Conservation (phyloP, 2,329 filamentous ascomycete genomes). For the Epichloe elymi region DNA sequence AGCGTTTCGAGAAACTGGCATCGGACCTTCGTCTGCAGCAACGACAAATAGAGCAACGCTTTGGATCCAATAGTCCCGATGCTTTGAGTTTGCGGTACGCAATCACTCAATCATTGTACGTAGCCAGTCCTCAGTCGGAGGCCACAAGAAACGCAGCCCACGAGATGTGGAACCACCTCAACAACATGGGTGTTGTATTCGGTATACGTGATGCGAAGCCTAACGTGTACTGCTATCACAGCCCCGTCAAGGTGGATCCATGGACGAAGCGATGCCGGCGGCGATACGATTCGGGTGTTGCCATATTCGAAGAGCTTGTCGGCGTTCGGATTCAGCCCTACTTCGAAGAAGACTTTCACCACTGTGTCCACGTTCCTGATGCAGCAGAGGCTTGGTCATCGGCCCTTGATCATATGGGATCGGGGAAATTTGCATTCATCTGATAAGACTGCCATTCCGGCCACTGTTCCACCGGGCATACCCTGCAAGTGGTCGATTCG, state of each 20-base stretch:
- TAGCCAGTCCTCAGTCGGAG: conserved; percentile 20
- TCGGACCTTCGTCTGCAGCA: conserved; percentile 23
- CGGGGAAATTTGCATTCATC: conserved; percentile 20
- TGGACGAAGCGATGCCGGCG: conserved; percentile 30
- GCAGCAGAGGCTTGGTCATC: conserved; percentile 24
- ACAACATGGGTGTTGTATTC: conserved; percentile 22
- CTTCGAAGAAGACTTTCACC: conserved; percentile 32
- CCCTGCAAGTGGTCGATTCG: background rate
- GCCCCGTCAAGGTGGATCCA: conserved; percentile 29
- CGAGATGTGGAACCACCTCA: conserved; percentile 25
- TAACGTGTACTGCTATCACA: conserved; percentile 30
- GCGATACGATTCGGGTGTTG: conserved; percentile 24
- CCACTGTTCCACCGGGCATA: background rate
- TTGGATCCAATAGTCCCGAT: conserved; percentile 21
- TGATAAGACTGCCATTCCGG: conserved; percentile 11
- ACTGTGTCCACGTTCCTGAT: conserved; percentile 24
- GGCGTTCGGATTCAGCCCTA: conserved; percentile 26
- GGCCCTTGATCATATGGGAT: conserved; percentile 18
- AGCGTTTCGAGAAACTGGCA: conserved; percentile 24
- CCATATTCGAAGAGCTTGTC: conserved; percentile 25
- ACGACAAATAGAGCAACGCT: conserved; percentile 22
- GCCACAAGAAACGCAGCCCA: conserved; percentile 22
- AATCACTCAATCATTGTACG: conserved; percentile 26
- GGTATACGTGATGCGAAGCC: conserved; percentile 23
- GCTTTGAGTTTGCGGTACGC: conserved; percentile 27